A percentile compares a stretch with the other conserved stretches of the same genome.
Conservation (phyloP, 768 basidiomycete genomes). For the Mycena latifolia region DNA sequence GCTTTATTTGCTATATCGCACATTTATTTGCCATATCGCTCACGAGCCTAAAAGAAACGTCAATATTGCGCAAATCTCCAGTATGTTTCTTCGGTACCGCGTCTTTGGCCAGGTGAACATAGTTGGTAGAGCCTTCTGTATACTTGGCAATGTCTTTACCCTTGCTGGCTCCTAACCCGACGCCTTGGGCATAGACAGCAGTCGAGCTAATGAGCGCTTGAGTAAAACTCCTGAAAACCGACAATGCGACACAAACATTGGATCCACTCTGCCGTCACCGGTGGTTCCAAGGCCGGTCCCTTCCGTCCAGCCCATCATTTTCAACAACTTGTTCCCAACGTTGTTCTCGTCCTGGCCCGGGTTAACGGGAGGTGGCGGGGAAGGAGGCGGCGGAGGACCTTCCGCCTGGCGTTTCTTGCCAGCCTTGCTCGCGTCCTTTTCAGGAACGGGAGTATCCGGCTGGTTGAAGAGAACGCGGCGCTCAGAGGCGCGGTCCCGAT, state of each 20-base stretch:
- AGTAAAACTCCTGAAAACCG: constrained; percentile 8
- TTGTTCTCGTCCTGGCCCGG: constrained; percentile 88
- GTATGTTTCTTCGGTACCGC: constrained; percentile 52
- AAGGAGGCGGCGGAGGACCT: constrained; percentile 72
- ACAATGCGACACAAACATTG: constrained; percentile 68
- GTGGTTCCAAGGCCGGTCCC: constrained; percentile 88
- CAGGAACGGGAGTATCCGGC: constrained; percentile 83
- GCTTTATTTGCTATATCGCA: constrained; percentile 36
- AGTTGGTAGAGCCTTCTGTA: constrained; percentile 75
- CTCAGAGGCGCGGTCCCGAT: constrained; percentile 95
- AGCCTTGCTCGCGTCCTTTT: constrained; percentile 49
- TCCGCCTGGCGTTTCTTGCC: constrained; percentile 58
- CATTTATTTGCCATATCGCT: constrained; percentile 37
- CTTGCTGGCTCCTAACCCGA: constrained; percentile 93
- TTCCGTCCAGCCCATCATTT: constrained; percentile 99
- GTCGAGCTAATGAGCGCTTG: constrained; percentile 67
- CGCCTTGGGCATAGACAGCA: constrained; percentile 89
- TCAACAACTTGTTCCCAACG: constrained; percentile 91
- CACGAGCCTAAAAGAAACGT: constrained; percentile 42
- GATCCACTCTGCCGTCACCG: constrained; percentile 89
- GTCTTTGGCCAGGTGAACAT: constrained; percentile 80
- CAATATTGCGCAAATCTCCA: not conserved
- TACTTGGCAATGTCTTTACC: constrained; percentile 85
- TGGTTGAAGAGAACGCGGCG: constrained; percentile 93
- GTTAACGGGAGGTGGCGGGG: constrained; percentile 73